Conservation (phyloP, 495 filamentous ascomycete genomes). For the Aspergillus bertholletiae region DNA sequence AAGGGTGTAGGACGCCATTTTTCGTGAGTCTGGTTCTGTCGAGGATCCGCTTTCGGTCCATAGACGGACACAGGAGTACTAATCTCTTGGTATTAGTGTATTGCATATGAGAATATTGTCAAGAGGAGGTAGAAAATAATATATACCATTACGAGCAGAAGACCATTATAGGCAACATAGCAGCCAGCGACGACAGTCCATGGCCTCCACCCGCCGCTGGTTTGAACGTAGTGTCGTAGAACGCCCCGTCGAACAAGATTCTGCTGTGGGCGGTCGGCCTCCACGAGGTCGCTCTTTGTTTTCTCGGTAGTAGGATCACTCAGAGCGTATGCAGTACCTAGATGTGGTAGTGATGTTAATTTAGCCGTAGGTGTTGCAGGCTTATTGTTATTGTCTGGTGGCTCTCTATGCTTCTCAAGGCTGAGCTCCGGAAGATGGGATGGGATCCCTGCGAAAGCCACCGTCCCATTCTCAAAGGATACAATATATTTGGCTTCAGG, state of each 20-base stretch:
- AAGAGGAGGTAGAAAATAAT: neutral
- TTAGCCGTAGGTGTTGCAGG: neutral
- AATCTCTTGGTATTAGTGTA: neutral
- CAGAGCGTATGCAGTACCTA: neutral
- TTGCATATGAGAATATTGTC: neutral
- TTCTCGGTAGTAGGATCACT: neutral
- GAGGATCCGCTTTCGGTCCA: neutral
- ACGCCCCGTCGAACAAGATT: neutral
- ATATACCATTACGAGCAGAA: constrained; percentile 5
- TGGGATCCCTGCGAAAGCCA: constrained; percentile 38
- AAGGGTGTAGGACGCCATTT: constrained; percentile 23
- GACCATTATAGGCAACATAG: neutral
- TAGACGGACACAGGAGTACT: constrained; percentile 4
- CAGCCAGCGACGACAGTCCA: constrained; percentile 1
- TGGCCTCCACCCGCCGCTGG: constrained; percentile 1
- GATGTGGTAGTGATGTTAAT: neutral
- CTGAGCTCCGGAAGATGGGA: neutral
- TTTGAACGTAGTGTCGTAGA: neutral
- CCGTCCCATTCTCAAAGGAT: constrained; percentile 57
- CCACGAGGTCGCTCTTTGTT: neutral
- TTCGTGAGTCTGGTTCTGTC: neutral
- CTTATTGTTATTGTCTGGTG: neutral
- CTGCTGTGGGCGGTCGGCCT: neutral
- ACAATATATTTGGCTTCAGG: constrained; percentile 61
- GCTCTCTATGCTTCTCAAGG: neutral